Conservation (phyloP, 495 filamentous ascomycete species). For the Trichocladium uniseriatum region DNA sequence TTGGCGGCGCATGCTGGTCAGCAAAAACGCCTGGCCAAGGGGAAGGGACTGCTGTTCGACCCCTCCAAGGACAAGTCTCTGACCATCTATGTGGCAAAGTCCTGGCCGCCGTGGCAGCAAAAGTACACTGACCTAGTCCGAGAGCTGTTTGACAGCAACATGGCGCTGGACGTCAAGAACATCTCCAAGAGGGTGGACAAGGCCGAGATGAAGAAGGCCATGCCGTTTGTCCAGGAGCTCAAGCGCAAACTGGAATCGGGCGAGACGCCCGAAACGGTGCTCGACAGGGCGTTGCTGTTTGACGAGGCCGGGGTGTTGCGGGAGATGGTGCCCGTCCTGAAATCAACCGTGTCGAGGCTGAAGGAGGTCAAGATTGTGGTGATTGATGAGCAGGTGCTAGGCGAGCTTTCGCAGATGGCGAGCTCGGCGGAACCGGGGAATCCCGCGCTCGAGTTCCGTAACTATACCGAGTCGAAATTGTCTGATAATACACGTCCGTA, state of each 20-base stretch:
- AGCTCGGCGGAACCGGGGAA: background rate
- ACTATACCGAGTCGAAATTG: background rate
- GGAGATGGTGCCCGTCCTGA: background rate
- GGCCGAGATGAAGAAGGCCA: conserved; percentile 78
- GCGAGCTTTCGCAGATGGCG: background rate
- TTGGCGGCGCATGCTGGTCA: conserved; percentile 65
- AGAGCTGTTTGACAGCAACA: conserved; percentile 28
- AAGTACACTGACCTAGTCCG: conserved; percentile 71
- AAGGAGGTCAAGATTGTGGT: background rate
- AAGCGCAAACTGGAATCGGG: conserved; percentile 22
- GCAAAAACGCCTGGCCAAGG: conserved; percentile 71
- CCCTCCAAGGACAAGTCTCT: conserved; percentile 74
- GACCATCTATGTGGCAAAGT: conserved; percentile 63
- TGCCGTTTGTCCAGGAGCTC: conserved; percentile 80
- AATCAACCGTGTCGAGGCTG: background rate
- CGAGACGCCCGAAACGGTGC: background rate
- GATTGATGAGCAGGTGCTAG: background rate
- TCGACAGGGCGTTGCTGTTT: background rate
- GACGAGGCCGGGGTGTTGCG: background rate
- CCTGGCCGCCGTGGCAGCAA: conserved; percentile 75
- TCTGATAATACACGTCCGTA: too few relatives aligned
- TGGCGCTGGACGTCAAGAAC: conserved; percentile 53
- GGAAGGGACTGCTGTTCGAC: conserved; percentile 66
- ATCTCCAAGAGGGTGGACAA: conserved; percentile 60
- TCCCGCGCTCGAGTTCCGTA: background rate